These are phyloP conservation scores for Rhynchospora tenuis DNA, from an alignment of 176 grass and related monocot species.

Conservation along the genomic window DNA sequence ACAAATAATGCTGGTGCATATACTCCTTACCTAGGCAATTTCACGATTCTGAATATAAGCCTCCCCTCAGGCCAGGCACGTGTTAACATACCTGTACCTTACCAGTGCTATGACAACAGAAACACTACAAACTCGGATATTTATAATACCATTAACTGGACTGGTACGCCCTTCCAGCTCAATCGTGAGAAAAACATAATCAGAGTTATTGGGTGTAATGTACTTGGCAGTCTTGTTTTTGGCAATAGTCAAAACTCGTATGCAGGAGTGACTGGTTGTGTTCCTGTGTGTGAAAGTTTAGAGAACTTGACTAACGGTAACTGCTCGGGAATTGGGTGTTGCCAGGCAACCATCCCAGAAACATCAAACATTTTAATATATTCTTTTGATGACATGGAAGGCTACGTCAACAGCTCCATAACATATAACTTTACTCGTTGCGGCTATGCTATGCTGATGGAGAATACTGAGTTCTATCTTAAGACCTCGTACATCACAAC, in stretches of 20 bases:
- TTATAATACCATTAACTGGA: background rate
- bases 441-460: conserved; percentile 21
- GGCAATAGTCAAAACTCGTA: too few species aligned
- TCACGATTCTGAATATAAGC: background rate
- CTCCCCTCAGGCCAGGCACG: background rate
- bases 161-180: background rate
- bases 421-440: background rate
- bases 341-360: conserved; percentile 16
- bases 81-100: background rate
- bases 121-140: background rate
- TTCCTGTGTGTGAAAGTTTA: background rate
- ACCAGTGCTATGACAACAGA: background rate
- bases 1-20: background rate
- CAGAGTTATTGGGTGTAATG: background rate
- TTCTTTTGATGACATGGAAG: background rate
- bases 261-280: background rate
- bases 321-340: conserved; percentile 27
- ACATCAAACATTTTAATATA: background rate
- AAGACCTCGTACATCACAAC: background rate
- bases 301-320: background rate
- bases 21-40: background rate
- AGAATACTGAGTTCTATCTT: background rate
- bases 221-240: background rate
- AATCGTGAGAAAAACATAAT: background rate
- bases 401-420: background rate